phyloP scores from a whole-genome alignment of 306 rosid genomes.

The Cicer arietinum region DNA sequence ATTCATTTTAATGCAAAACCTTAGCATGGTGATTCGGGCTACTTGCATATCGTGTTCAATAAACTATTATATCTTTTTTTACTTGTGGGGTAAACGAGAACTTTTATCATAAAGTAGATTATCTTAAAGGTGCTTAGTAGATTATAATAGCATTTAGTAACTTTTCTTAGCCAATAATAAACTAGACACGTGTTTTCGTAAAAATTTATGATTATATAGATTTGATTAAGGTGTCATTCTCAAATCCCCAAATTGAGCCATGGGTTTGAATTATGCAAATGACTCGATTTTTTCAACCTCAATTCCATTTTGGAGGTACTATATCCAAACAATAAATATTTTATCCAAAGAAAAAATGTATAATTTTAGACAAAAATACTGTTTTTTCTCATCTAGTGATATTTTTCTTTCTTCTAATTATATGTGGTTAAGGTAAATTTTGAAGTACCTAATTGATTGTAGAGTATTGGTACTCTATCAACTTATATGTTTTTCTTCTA shows the following conservation, averaged over 20 bases:
- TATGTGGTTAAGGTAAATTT: too few species aligned
- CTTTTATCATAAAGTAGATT: slow-evolving; percentile 33
- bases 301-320: too few species aligned
- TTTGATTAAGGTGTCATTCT: slow-evolving; percentile 32
- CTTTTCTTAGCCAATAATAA: slow-evolving; percentile 1
- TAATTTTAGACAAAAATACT: too few species aligned
- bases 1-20: slow-evolving; percentile 17
- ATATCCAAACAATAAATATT: too few species aligned
- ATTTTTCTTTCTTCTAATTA: too few species aligned
- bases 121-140: slow-evolving; percentile 25
- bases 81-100: slow-evolving; percentile 39
- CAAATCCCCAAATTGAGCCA: slow-evolving; percentile 27
- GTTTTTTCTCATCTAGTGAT: too few species aligned
- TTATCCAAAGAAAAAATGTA: too few species aligned
- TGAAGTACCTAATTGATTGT: too few species aligned
- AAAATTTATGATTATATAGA: background rate
- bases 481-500: too few species aligned
- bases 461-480: too few species aligned
- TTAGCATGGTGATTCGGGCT: slow-evolving; percentile 32
- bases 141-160: slow-evolving; percentile 14
- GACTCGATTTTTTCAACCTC: too few species aligned
- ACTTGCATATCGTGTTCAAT: slow-evolving; percentile 33
- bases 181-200: slow-evolving; percentile 35
- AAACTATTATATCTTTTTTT: background rate
- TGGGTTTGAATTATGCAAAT: slow-evolving; percentile 16